These are phyloP conservation scores for Neurospora pannonica DNA, from an alignment of 495 filamentous ascomycete species.

Conservation along the genomic window DNA sequence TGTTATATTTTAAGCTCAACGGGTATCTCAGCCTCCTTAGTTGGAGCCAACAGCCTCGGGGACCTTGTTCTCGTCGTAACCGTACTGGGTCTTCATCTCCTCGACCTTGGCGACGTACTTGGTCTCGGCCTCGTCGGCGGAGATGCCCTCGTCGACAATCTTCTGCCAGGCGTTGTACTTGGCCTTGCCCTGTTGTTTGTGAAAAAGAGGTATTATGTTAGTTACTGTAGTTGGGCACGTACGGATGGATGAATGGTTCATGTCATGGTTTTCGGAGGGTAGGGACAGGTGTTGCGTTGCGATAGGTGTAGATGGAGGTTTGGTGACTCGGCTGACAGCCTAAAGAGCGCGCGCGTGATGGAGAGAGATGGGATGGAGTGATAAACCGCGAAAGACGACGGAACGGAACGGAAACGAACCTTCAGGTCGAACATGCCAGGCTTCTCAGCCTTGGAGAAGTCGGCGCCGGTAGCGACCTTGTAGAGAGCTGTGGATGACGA, in stretches of 20 bases:
- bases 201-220: neutral
- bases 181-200: slow-evolving; percentile 55
- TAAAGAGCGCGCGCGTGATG: neutral
- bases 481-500: slow-evolving; percentile 31
- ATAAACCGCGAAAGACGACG: neutral
- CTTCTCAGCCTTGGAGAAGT: slow-evolving; percentile 31
- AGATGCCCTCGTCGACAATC: slow-evolving; percentile 47
- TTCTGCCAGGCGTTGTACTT: slow-evolving; percentile 70
- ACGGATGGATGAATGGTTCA: slow-evolving; percentile 41
- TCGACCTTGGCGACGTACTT: slow-evolving; percentile 66
- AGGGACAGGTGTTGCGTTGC: neutral
- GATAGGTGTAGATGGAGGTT: neutral
- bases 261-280: slow-evolving; percentile 23
- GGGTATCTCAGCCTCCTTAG: neutral
- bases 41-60: slow-evolving; percentile 41
- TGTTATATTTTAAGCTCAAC: neutral
- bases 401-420: slow-evolving; percentile 28
- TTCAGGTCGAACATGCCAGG: slow-evolving; percentile 48
- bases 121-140: slow-evolving; percentile 55
- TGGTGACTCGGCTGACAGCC: neutral
- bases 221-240: neutral
- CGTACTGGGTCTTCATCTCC: slow-evolving; percentile 57
- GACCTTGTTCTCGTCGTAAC: slow-evolving; percentile 45
- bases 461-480: slow-evolving; percentile 43
- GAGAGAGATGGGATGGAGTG: neutral